A percentile compares a stretch with the other conserved stretches of the same genome.
Evolutionary conservation across 768 basidiomycete species (phyloP).

Genomic region (Artomyces pyxidatus): DNA sequence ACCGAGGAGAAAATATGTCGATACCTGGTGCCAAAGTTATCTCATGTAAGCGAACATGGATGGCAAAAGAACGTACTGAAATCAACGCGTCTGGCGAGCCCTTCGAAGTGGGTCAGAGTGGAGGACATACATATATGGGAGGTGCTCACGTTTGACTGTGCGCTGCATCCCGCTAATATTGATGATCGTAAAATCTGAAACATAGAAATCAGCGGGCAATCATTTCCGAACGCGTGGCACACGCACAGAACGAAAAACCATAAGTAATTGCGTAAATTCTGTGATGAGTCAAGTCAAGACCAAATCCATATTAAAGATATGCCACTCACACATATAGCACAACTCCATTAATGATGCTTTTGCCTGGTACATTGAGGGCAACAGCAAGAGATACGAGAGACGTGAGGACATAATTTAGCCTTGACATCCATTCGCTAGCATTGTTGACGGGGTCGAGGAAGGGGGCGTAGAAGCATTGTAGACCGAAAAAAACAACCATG

Average conservation of each 20-base stretch:
- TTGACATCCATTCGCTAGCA: slow-evolving; percentile 66
- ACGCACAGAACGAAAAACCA: slow-evolving; percentile 57
- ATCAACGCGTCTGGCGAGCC: slow-evolving; percentile 55
- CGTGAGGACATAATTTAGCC: slow-evolving; percentile 63
- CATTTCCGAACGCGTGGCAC: no score
- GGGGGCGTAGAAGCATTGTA: slow-evolving; percentile 53
- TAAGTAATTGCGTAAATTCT: slow-evolving; percentile 54
- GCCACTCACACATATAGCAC: slow-evolving; percentile 54
- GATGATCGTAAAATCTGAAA: slow-evolving; percentile 64
- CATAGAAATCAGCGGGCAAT: no score
- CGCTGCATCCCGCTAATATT: slow-evolving; percentile 42
- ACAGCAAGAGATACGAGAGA: slow-evolving; percentile 56
- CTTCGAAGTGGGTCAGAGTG: slow-evolving; percentile 25
- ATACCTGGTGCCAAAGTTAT: slow-evolving; percentile 38
- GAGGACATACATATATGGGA: background rate
- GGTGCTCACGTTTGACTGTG: slow-evolving; percentile 49
- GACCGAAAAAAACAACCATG: slow-evolving; percentile 49
- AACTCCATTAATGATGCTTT: slow-evolving; percentile 48
- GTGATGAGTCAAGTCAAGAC: slow-evolving; percentile 3
- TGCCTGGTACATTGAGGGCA: slow-evolving; percentile 48
- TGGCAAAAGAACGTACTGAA: slow-evolving; percentile 58
- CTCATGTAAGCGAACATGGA: background rate
- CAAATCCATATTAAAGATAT: background rate
- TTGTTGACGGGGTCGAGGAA: slow-evolving; percentile 68
- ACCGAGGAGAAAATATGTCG: slow-evolving; percentile 77